A percentile compares a stretch with the other conserved stretches of the same genome.
These are phyloP conservation scores for Ambrosiella xylebori DNA, from an alignment of 2,329 filamentous ascomycete genomes.

Conservation along the genomic window DNA sequence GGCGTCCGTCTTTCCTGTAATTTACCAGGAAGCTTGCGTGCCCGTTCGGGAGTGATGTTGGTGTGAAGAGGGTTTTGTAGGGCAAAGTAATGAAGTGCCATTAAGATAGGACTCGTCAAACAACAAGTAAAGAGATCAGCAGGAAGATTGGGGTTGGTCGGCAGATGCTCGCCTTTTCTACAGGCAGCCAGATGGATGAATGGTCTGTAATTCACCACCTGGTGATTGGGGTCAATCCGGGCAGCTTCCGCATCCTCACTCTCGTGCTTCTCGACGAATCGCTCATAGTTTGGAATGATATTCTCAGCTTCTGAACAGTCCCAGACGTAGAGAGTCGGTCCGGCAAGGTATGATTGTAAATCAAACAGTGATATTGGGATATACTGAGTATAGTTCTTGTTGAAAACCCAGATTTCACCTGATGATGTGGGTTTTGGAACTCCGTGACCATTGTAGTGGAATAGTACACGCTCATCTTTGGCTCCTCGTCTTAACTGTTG, in stretches of 20 bases:
- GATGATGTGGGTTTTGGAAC: conserved; percentile 90
- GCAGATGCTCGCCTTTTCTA: conserved; percentile 74
- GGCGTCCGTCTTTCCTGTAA: conserved; percentile 87
- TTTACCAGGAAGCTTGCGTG: conserved; percentile 75
- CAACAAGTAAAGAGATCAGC: conserved; percentile 94
- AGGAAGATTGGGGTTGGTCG: conserved; percentile 82
- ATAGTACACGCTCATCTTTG: conserved; percentile 88
- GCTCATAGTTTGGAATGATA: conserved; percentile 86
- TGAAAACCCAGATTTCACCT: conserved; percentile 98
- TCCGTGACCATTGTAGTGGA: conserved; percentile 97
- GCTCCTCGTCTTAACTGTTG: conserved; percentile 78
- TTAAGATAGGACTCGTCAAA: conserved; percentile 90
- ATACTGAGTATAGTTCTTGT: conserved; percentile 96
- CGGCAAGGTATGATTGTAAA: conserved; percentile 85
- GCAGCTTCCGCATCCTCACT: conserved; percentile 66
- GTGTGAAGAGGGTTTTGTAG: conserved; percentile 67
- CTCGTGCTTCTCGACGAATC: conserved; percentile 89
- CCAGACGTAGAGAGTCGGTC: conserved; percentile 91
- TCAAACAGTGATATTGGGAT: conserved; percentile 94
- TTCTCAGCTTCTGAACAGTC: conserved; percentile 95
- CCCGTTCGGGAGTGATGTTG: conserved; percentile 59
- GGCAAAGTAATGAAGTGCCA: conserved; percentile 92
- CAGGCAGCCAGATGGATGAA: conserved; percentile 88
- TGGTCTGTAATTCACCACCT: conserved; percentile 51
- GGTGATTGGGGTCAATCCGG: conserved; percentile 64